These are phyloP conservation scores for Chlorella sp. DNA, from an alignment of 139 green algal species.

Conservation along the genomic window DNA sequence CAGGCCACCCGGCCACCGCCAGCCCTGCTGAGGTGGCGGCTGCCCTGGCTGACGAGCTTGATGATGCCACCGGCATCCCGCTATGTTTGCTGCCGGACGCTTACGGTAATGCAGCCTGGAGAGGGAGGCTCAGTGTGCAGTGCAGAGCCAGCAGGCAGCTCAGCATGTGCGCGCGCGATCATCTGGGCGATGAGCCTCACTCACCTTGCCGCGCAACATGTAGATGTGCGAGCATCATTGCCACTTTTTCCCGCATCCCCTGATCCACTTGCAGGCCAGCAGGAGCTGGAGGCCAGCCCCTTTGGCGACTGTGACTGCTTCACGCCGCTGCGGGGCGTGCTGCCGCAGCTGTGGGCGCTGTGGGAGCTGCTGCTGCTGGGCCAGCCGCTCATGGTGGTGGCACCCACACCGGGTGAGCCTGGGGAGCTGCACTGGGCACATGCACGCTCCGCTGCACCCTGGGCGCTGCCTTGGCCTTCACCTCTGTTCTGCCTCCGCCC, in stretches of 20 bases:
- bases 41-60: constrained; percentile 37
- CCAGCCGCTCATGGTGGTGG: constrained; percentile 84
- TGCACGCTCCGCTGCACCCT: no score
- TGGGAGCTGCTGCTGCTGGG: constrained; percentile 89
- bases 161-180: no score
- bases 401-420: constrained; percentile 11
- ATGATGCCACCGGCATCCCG: constrained; percentile 26
- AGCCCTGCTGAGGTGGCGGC: constrained; percentile 5
- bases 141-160: no score
- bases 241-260: no score
- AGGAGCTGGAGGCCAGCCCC: constrained; percentile 17
- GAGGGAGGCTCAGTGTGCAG: no score
- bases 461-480: no score
- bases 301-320: constrained; percentile 68
- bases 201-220: no score
- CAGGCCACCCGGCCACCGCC: no score
- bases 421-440: not conserved
- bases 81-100: constrained; percentile 35
- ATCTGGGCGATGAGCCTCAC: no score
- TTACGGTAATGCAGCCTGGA: not conserved
- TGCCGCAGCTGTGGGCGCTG: constrained; percentile 74
- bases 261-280: not conserved
- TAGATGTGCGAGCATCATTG: no score
- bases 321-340: constrained; percentile 48
- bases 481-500: no score